Evolutionary conservation across 306 rosid genomes (phyloP), one percentile per base, ranked within the genome.

Genomic region (Pachyrhizus erosus): DNA sequence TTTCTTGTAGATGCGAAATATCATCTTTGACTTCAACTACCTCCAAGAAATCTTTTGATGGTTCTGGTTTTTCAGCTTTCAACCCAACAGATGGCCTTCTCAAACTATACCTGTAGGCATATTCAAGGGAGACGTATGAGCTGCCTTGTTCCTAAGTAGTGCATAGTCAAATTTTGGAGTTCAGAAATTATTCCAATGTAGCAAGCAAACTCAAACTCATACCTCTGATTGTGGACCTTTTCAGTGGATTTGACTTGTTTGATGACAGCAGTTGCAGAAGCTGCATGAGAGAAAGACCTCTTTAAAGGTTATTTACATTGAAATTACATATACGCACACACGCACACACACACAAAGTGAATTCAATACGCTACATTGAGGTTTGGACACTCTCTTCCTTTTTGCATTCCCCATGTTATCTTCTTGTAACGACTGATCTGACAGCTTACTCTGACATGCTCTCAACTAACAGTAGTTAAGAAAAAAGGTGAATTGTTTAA

Each of bases 221-320:
- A 95, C 98, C 97, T 93, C 82, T 69, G 87, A 65, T 65, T 75
- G 69, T 85, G 87, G 61, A 61, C 76, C 61, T 76, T 88, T 82
- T 23, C 86, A 3, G 72, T 70, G 23, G 86, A 61, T 81, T 64
- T 86, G 64, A 81, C 77, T 74, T 76, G 77, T 85, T 88, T 75
- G 82, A 21, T 45, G 6, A 77, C 82, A 76, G 85, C 78, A 69
- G 89, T 84, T 75, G 64, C 90, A 64, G 86, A 72, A 77, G 91
- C 98, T 95, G 91, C 96, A 87, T 51, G 46, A 72, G 80, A 65
- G 40, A 81, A 79, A 77, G 42, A 80, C 77, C 70, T 31, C n/a
- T 45, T 77, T 65, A 70, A 31, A 66, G 72, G 72, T 81, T 54
- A 75, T 45, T 66, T 26, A 77, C 23, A 49, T 29, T 72, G 68